phyloP scores from a whole-genome alignment of 176 grass and related monocot species.

The Pharus latifolius region DNA sequence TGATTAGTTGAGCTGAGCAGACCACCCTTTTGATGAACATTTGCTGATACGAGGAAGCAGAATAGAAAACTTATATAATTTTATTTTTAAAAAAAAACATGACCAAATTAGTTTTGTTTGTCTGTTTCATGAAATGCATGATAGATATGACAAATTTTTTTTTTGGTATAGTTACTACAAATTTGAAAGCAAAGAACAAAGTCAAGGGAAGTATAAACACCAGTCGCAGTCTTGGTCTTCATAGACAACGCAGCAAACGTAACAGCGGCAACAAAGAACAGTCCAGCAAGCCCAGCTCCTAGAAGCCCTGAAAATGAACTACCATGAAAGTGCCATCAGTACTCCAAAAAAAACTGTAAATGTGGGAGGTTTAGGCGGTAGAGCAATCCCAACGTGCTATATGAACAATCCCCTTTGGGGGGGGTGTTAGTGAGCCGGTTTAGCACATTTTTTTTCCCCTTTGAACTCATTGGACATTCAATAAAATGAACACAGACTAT shows the following conservation, averaged over 20 bases:
- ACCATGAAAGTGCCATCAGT: constrained; percentile 42
- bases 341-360: constrained; percentile 2
- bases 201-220: constrained; percentile 17
- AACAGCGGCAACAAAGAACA: constrained; percentile 54
- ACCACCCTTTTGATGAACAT: too few species aligned
- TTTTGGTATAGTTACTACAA: background rate
- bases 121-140: background rate
- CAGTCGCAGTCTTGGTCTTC: constrained; percentile 16
- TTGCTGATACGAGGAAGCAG: too few species aligned
- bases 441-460: background rate
- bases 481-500: too few species aligned
- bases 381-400: background rate
- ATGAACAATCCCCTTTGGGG: background rate
- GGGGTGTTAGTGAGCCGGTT: too few species aligned
- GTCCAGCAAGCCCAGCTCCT: constrained; percentile 62
- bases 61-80: too few species aligned
- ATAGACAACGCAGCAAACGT: constrained; percentile 56
- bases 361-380: background rate
- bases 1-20: background rate
- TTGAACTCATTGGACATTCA: background rate
- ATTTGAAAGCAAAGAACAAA: background rate
- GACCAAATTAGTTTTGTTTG: background rate
- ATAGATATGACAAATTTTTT: background rate
- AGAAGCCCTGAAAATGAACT: constrained; percentile 70
- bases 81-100: background rate